These are phyloP conservation scores for Phytophthora colocasiae DNA, from an alignment of 352 stramenopile genomes.

Conservation along the genomic window DNA sequence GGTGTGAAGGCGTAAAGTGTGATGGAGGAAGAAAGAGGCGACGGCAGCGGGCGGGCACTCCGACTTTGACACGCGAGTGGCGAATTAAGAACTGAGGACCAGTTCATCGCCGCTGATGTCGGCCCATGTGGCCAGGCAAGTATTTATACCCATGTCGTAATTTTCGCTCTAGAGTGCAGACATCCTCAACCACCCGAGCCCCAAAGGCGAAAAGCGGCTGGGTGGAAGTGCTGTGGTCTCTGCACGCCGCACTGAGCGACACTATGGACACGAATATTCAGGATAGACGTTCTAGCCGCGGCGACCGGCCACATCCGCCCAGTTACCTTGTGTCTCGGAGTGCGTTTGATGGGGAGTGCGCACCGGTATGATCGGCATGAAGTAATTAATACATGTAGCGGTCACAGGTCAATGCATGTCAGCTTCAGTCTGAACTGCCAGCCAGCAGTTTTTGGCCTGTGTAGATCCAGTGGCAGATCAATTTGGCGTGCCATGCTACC, in stretches of 20 bases:
- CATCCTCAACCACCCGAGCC: conserved; percentile 11
- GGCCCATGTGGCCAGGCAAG: conserved; percentile 1
- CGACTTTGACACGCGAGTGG: conserved; percentile 7
- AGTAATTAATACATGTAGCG: not conserved
- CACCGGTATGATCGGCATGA: conserved; percentile 8
- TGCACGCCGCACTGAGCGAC: conserved; percentile 13
- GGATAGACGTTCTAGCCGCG: conserved; percentile 17
- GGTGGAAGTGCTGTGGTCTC: conserved; percentile 17
- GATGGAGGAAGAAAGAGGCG: not conserved
- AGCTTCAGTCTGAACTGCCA: too few species aligned
- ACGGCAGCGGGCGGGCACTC: not conserved
- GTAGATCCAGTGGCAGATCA: too few species aligned
- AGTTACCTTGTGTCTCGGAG: conserved; percentile 23
- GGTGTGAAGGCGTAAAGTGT: conserved; percentile 7
- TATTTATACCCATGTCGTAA: conserved; percentile 26
- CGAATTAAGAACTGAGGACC: conserved; percentile 36
- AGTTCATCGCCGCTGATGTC: not conserved
- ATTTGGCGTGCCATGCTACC: conserved; percentile 4
- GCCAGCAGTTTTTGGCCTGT: too few species aligned
- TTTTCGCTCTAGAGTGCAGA: conserved; percentile 20
- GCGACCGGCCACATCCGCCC: conserved; percentile 19
- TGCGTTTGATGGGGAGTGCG: not conserved
- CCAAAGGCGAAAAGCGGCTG: conserved; percentile 18
- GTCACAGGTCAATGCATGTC: not conserved
- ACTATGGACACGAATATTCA: conserved; percentile 21